Conservation (phyloP, 2,329 filamentous ascomycete genomes). For the Pezicula neosporulosa region DNA sequence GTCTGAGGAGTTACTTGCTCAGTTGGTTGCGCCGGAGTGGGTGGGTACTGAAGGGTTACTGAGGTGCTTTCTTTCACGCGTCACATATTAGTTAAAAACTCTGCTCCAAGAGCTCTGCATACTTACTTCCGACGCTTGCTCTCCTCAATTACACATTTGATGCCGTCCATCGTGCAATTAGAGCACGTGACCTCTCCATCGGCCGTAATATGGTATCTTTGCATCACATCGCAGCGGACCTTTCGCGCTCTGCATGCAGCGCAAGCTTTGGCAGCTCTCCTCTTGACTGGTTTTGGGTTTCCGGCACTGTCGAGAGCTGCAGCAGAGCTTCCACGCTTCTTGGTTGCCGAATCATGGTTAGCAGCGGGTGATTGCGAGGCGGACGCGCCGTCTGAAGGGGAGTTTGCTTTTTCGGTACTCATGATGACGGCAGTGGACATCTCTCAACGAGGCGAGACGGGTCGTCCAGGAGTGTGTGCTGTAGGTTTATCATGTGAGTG, state of each 20-base stretch:
- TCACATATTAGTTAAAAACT: not conserved
- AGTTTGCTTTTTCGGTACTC: conserved; percentile 5
- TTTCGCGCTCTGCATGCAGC: conserved; percentile 86
- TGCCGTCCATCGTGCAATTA: conserved; percentile 38
- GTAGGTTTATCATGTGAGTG: not conserved
- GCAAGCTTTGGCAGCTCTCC: conserved; percentile 87
- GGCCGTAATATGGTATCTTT: conserved; percentile 41
- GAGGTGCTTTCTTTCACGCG: conserved; percentile 21
- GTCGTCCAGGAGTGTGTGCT: not conserved
- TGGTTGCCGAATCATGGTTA: conserved; percentile 4
- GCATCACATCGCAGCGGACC: conserved; percentile 90
- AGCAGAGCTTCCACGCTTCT: conserved; percentile 16
- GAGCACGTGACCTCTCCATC: conserved; percentile 26
- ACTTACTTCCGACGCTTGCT: conserved; percentile 67
- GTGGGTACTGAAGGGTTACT: conserved; percentile 5
- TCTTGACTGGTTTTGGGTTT: conserved; percentile 47
- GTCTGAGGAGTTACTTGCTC: conserved; percentile 6
- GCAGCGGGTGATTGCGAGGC: conserved; percentile 5
- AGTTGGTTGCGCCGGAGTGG: conserved; percentile 4
- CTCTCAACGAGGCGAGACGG: conserved; percentile 15
- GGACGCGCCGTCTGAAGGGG: not conserved
- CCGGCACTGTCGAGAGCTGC: conserved; percentile 17
- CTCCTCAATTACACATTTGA: conserved; percentile 50
- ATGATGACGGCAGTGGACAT: conserved; percentile 27
- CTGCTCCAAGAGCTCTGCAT: not conserved